These are phyloP conservation scores for Mortierella sp. DNA, from an alignment of 371 early-diverging fungal species.

Conservation along the genomic window DNA sequence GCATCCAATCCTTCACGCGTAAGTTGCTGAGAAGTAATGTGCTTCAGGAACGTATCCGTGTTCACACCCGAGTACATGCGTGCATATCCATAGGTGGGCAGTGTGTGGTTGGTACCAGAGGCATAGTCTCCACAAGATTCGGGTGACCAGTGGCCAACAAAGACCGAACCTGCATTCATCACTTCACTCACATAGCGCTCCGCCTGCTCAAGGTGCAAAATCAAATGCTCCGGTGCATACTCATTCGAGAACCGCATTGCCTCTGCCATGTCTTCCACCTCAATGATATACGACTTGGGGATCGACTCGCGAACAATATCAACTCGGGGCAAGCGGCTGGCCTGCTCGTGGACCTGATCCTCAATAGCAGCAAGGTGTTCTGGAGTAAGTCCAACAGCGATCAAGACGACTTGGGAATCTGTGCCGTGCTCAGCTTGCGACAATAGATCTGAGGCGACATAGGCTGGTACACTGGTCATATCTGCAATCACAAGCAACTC, in stretches of 20 bases:
- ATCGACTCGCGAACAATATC: conserved; percentile 91
- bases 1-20: conserved; percentile 88
- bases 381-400: conserved; percentile 80
- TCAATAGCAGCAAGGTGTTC: conserved; percentile 79
- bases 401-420: conserved; percentile 96
- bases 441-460: conserved; percentile 95
- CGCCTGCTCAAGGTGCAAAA: conserved; percentile 88
- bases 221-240: conserved; percentile 98
- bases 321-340: conserved; percentile 85
- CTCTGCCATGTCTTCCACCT: conserved; percentile 74
- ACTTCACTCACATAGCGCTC: conserved; percentile 70
- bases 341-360: conserved; percentile 84
- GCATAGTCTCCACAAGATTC: conserved; percentile 99
- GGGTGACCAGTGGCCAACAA: conserved; percentile 95
- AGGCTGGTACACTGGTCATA: conserved; percentile 81
- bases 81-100: conserved; percentile 98
- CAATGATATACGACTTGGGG: conserved; percentile 82
- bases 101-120: conserved; percentile 98
- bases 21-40: conserved; percentile 93
- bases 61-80: conserved; percentile 98
- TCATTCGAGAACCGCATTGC: conserved; percentile 92
- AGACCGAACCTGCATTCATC: conserved; percentile 94
- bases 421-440: conserved; percentile 98
- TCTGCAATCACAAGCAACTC: conserved; percentile 97
- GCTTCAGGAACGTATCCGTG: conserved; percentile 93